phyloP scores from a whole-genome alignment of 768 basidiomycete genomes.

The Piloderma croceum region DNA sequence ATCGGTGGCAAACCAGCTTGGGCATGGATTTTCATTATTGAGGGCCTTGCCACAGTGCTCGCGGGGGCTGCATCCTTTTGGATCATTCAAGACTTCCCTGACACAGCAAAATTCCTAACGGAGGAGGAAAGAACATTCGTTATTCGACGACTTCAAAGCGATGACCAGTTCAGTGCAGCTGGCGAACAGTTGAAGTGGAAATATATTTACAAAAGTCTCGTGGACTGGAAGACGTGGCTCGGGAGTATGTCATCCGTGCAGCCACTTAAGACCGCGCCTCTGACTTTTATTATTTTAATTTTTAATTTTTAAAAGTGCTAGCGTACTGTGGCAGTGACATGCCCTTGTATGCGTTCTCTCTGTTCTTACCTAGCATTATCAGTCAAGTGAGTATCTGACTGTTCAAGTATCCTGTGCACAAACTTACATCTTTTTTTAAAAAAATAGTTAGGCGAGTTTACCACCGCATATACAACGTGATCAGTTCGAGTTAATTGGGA shows the following conservation, averaged over 20 bases:
- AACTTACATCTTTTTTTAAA: conserved; percentile 2
- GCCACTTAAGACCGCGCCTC: not conserved
- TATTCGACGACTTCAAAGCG: conserved; percentile 57
- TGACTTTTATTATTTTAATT: not conserved
- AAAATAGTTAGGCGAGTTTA: too few species aligned
- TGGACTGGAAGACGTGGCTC: conserved; percentile 75
- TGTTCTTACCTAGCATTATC: conserved; percentile 79
- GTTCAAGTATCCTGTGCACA: not conserved
- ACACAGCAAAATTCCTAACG: conserved; percentile 72
- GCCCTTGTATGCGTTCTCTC: conserved; percentile 70
- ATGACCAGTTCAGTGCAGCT: conserved; percentile 68
- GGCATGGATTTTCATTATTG: conserved; percentile 76
- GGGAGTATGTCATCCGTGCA: conserved; percentile 31
- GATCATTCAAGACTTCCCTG: conserved; percentile 80
- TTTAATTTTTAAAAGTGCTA: conserved; percentile 36
- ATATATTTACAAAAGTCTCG: conserved; percentile 52
- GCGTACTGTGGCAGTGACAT: conserved; percentile 53
- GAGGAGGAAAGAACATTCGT: conserved; percentile 64
- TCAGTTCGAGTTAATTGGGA: conserved; percentile 2
- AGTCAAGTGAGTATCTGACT: conserved; percentile 42
- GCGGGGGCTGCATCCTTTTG: conserved; percentile 63
- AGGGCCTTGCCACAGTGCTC: conserved; percentile 64
- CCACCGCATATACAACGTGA: not conserved
- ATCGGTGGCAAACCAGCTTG: conserved; percentile 59
- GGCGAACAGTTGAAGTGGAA: conserved; percentile 57